Conservation (phyloP, 2,329 filamentous ascomycete species). For the Aureobasidium mangrovei region DNA sequence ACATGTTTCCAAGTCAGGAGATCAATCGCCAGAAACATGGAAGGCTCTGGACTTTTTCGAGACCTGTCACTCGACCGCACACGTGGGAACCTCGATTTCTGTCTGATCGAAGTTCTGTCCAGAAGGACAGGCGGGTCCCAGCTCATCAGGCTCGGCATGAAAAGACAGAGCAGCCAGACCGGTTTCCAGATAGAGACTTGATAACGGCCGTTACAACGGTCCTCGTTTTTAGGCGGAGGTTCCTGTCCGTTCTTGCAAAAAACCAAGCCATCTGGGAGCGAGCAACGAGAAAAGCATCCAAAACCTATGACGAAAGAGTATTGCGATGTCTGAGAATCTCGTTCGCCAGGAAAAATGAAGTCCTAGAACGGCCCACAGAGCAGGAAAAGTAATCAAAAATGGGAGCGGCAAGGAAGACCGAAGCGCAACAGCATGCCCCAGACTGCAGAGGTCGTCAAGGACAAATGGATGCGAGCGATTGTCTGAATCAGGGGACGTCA, state of each 20-base stretch:
- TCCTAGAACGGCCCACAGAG: background rate
- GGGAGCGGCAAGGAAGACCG: background rate
- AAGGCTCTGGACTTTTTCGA: constrained; percentile 1
- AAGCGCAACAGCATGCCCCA: background rate
- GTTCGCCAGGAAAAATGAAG: background rate
- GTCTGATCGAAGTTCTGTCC: constrained; percentile 8
- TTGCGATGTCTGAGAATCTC: constrained; percentile 9
- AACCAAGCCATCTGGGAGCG: background rate
- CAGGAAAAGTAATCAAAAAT: background rate
- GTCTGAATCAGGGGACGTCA: background rate
- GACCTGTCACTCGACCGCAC: background rate
- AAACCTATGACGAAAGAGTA: constrained; percentile 9
- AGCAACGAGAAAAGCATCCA: constrained; percentile 1
- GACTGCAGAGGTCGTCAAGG: background rate
- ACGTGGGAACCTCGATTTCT: constrained; percentile 1
- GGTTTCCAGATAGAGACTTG: background rate
- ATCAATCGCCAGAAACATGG: background rate
- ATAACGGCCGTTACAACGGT: constrained; percentile 5
- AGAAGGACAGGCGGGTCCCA: background rate
- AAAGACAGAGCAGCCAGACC: background rate
- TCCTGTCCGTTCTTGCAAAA: background rate
- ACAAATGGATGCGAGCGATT: background rate
- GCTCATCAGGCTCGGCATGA: background rate
- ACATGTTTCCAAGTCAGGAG: background rate
- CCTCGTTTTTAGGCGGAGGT: background rate